Evolutionary conservation across 2,329 filamentous ascomycete species (phyloP).

Genomic region (Cordyceps tenuipes): DNA sequence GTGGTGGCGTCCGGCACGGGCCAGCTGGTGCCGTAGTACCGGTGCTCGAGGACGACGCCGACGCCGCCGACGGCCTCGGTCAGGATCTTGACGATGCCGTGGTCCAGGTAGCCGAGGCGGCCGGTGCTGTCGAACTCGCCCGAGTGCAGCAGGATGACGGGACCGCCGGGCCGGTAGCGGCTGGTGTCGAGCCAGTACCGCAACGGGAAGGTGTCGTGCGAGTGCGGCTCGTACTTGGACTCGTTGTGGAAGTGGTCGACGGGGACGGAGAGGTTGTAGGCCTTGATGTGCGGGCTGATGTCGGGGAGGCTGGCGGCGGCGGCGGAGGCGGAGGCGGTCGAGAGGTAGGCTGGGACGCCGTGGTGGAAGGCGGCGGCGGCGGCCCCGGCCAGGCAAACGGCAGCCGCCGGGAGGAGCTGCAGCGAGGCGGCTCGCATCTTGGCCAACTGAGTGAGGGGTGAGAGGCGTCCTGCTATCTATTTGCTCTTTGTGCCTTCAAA

Average conservation of each 20-base stretch:
- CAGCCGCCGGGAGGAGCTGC: background rate
- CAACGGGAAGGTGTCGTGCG: slow-evolving; percentile 56
- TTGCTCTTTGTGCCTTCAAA: background rate
- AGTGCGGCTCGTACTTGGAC: slow-evolving; percentile 67
- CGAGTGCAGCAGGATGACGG: slow-evolving; percentile 67
- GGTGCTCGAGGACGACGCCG: slow-evolving; percentile 75
- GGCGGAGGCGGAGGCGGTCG: background rate
- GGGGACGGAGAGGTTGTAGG: slow-evolving; percentile 34
- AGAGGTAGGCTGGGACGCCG: background rate
- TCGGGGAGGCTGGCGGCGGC: background rate
- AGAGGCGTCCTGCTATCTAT: background rate
- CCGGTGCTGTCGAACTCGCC: slow-evolving; percentile 60
- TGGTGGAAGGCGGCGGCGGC: background rate
- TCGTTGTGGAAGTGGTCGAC: slow-evolving; percentile 83
- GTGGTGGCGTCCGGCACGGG: slow-evolving; percentile 58
- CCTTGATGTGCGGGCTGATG: slow-evolving; percentile 10
- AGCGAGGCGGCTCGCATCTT: background rate
- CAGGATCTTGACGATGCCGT: slow-evolving; percentile 67
- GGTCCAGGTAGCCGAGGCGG: slow-evolving; percentile 62
- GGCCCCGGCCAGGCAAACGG: background rate
- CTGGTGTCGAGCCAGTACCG: slow-evolving; percentile 78
- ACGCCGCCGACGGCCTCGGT: slow-evolving; percentile 64
- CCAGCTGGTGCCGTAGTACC: slow-evolving; percentile 75
- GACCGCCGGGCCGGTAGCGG: slow-evolving; percentile 68
- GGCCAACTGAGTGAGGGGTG: background rate